Percentiles rank a stretch among this genome's conserved stretches.
These are phyloP conservation scores for Cystobasidiopsis lactophilus DNA, from an alignment of 768 basidiomycete genomes.

Conservation along the genomic window DNA sequence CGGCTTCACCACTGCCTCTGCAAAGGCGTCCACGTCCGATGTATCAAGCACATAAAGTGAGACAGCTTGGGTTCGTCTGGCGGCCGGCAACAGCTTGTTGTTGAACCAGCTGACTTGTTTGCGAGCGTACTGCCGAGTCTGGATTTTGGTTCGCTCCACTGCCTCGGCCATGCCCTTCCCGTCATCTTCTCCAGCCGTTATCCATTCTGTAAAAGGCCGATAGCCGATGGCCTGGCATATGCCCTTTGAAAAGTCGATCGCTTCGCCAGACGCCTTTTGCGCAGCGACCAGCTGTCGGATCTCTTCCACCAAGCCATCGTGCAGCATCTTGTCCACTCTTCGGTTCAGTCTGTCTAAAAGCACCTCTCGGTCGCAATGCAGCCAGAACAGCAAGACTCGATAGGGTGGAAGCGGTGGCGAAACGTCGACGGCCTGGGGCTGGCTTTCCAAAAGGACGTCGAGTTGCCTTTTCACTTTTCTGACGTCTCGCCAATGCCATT, in stretches of 20 bases:
- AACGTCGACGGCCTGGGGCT: background rate
- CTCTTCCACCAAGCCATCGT: constrained; percentile 69
- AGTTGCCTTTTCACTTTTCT: constrained; percentile 69
- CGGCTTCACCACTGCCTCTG: background rate
- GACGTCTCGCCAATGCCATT: constrained; percentile 95
- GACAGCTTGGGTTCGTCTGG: constrained; percentile 6
- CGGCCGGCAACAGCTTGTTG: constrained; percentile 57
- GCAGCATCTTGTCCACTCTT: constrained; percentile 74
- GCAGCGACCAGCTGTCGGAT: constrained; percentile 28
- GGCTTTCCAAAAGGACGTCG: constrained; percentile 43
- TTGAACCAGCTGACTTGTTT: constrained; percentile 78
- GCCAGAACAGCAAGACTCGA: constrained; percentile 70
- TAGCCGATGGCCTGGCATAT: constrained; percentile 93
- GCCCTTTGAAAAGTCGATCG: constrained; percentile 49
- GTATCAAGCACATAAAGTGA: constrained; percentile 46
- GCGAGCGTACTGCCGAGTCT: constrained; percentile 77
- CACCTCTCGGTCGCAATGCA: constrained; percentile 46
- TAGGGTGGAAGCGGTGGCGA: constrained; percentile 34
- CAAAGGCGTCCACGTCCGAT: constrained; percentile 29
- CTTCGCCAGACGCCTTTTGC: constrained; percentile 11
- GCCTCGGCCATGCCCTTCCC: constrained; percentile 31
- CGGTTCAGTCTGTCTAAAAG: constrained; percentile 48
- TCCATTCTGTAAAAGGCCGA: constrained; percentile 60
- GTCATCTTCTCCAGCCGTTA: too few species aligned
- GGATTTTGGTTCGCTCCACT: constrained; percentile 56